These are phyloP conservation scores for Alternaria ventricosa DNA, from an alignment of 2,329 filamentous ascomycete genomes.

Conservation along the genomic window DNA sequence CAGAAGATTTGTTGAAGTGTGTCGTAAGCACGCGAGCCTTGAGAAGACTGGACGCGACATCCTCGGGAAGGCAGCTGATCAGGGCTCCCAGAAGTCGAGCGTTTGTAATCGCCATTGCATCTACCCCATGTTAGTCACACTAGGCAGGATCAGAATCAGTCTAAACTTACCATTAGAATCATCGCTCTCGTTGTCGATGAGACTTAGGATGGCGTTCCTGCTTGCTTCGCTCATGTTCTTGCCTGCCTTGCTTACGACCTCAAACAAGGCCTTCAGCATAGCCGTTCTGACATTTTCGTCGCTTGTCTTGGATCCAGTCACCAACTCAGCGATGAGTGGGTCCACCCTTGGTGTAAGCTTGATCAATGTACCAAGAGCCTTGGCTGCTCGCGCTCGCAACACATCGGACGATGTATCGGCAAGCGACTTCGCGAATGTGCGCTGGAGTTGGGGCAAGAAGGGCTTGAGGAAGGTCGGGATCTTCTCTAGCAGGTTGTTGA, in stretches of 20 bases:
- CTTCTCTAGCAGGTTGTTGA: constrained; percentile 96
- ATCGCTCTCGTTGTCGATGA: constrained; percentile 86
- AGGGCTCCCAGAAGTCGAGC: constrained; percentile 88
- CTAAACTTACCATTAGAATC: constrained; percentile 67
- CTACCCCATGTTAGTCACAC: constrained; percentile 36
- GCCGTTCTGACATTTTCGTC: constrained; percentile 89
- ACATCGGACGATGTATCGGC: constrained; percentile 92
- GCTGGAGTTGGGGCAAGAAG: constrained; percentile 93
- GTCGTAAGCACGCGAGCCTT: constrained; percentile 78
- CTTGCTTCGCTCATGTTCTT: constrained; percentile 93
- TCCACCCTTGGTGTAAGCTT: constrained; percentile 95
- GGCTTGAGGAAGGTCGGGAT: constrained; percentile 95
- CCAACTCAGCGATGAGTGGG: constrained; percentile 88
- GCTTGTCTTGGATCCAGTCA: constrained; percentile 91
- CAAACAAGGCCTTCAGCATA: constrained; percentile 96
- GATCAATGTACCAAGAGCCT: constrained; percentile 92
- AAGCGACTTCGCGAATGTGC: constrained; percentile 94
- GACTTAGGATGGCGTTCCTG: constrained; percentile 78
- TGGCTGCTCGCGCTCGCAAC: constrained; percentile 85
- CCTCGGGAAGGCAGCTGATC: constrained; percentile 80
- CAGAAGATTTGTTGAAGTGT: constrained; percentile 77
- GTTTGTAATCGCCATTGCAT: constrained; percentile 83
- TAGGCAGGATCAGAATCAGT: neutral
- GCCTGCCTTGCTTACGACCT: constrained; percentile 94
- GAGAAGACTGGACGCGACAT: constrained; percentile 68